Evolutionary conservation across 1,139 yeast species (phyloP), one percentile per base, ranked within the genome.

Genomic region (Insectozyma bohioensis): DNA sequence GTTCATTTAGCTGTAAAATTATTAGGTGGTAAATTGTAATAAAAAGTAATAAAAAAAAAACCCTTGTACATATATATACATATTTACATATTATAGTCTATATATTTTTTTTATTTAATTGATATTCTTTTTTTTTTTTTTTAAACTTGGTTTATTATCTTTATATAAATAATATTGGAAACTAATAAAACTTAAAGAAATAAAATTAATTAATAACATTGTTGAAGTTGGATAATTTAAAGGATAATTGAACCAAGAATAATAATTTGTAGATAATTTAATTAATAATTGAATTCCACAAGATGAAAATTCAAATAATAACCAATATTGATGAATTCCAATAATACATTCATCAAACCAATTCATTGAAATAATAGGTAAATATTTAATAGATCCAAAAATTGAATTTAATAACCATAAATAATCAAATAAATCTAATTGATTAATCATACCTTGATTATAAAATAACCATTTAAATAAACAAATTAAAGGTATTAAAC

Each of bases 1-100:
- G 86, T 84, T 27, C 75, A 76, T 46, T 46, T 82, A 42, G 90
- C 85, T 14, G 72, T 90, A 23, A 75, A 72, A 42, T 45, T 80
- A 24, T 49, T 85, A 32, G 87, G 92, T 2, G 82, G 78, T 17
- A 78, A 78, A 56, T 58, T 85, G 40, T 85, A 62, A 48, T 25
- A 34, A 17, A 29, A 21, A 17, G 13, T 29, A 21, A 12, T 11
- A 23, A 11, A 11, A 20, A 13, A 26, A 11, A 23, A 11, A 4
- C 19, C 13, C 24, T 11, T 11, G 5, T 6, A 9, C 27, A 13
- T 5, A 6, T 23, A 10, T 20, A 20, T 26, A 20, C 33, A 9
- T 18, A 12, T 30, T 22, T 24, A 26, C 11, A 10, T 20, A 28
- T 12, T 18, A n/a, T 24, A 4, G 13, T 13, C 6, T 6, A 5